phyloP scores from a whole-genome alignment of 2,329 filamentous ascomycete genomes.

The Botryotinia convoluta region DNA sequence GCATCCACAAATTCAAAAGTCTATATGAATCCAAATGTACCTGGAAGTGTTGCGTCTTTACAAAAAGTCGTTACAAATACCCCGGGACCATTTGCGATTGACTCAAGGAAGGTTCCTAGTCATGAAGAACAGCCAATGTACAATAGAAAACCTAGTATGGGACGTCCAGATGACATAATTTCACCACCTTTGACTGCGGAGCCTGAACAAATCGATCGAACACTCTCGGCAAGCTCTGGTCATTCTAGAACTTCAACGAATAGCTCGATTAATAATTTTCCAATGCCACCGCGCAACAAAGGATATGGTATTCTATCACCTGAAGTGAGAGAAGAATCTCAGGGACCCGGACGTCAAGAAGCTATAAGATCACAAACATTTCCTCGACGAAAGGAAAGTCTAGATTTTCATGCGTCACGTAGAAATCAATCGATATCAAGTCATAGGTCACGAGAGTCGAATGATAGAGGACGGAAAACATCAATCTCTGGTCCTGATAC shows the following conservation, averaged over 20 bases:
- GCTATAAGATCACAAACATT: slow-evolving; percentile 38
- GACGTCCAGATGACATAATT: slow-evolving; percentile 25
- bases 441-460: background rate
- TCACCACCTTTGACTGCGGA: slow-evolving; percentile 20
- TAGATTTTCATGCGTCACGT: slow-evolving; percentile 15
- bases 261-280: slow-evolving; percentile 28
- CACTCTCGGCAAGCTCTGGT: slow-evolving; percentile 29
- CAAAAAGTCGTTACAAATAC: slow-evolving; percentile 64
- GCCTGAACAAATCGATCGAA: slow-evolving; percentile 21
- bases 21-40: slow-evolving; percentile 46
- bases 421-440: slow-evolving; percentile 3
- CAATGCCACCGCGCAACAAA: slow-evolving; percentile 43
- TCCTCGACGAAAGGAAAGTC: slow-evolving; percentile 29
- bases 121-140: slow-evolving; percentile 36
- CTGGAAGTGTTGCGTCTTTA: slow-evolving; percentile 48
- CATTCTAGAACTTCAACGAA: slow-evolving; percentile 31
- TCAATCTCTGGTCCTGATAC: slow-evolving; percentile 36
- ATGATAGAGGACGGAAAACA: slow-evolving; percentile 26
- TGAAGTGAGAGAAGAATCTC: slow-evolving; percentile 41
- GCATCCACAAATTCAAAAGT: slow-evolving; percentile 20
- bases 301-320: slow-evolving; percentile 56
- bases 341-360: slow-evolving; percentile 39
- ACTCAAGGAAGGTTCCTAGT: slow-evolving; percentile 35
- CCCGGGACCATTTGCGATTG: slow-evolving; percentile 62
- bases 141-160: slow-evolving; percentile 27